phyloP scores from a whole-genome alignment of 257 asterid genomes.

The Henckelia pumila region DNA sequence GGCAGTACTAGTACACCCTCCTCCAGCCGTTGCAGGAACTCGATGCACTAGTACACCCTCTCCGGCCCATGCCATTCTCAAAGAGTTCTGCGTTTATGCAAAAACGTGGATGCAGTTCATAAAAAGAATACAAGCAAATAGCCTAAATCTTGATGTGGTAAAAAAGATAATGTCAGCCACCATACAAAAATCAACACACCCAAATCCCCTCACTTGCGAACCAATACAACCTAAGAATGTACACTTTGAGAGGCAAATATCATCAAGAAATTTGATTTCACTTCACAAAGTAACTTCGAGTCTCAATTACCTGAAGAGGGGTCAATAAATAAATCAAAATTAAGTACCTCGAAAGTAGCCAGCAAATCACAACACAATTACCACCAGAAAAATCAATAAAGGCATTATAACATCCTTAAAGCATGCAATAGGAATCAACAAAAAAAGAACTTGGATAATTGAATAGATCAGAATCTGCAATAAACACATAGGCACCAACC shows the following conservation, averaged over 20 bases:
- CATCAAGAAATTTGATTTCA: not conserved
- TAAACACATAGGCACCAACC: slow-evolving; percentile 4
- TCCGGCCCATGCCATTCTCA: slow-evolving; percentile 43
- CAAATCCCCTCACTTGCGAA: too few species aligned
- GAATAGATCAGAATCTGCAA: not conserved
- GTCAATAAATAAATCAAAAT: too few species aligned
- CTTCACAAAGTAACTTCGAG: not conserved
- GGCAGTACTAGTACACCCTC: slow-evolving; percentile 46
- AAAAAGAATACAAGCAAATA: slow-evolving; percentile 30
- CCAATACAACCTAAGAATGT: not conserved
- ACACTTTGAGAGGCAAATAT: not conserved
- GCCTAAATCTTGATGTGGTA: slow-evolving; percentile 5
- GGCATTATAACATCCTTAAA: not conserved
- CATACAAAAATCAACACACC: slow-evolving; percentile 15
- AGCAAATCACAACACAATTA: slow-evolving; percentile 9
- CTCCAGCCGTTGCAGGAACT: slow-evolving; percentile 41
- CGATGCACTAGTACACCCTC: slow-evolving; percentile 47
- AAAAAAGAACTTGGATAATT: not conserved
- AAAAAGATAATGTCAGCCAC: slow-evolving; percentile 20
- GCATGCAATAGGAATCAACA: not conserved
- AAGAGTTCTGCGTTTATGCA: slow-evolving; percentile 41
- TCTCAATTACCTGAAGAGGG: too few species aligned
- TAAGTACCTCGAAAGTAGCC: not conserved
- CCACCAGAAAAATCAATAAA: not conserved
- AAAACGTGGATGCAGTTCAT: slow-evolving; percentile 43